Base-by-base conservation (phyloP, 192 early-diverging fungal species). In the Kickxella alabastrina region DNA sequence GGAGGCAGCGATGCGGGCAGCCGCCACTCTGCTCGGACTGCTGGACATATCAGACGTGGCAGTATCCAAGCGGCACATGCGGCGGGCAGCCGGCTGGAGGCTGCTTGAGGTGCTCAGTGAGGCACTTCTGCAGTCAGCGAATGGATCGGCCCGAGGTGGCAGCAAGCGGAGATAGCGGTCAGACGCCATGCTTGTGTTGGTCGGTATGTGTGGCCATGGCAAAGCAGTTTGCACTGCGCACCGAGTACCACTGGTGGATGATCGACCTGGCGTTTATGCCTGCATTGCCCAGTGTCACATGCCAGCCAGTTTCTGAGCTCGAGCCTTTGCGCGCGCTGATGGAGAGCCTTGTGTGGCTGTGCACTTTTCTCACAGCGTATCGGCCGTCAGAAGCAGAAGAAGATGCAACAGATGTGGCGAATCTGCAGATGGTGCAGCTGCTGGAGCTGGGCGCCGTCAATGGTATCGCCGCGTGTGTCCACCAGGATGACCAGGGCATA, bases 331-430 rank as follows among this genome's bases (percentile, higher is more conserved):
- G 66, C 23, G 47, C 52, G 15, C 43, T 23, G 0, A 63, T 75
- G 61, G 72, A 75, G 53, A 54, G 47, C 44, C 44, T 68, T 6
- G 72, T 75, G 39, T 52, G 72, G 40, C 65, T 75, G 22, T 68
- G 65, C 46, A 75, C 66, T 23, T 58, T 53, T 18, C 28, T 68
- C 50, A 43, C 50, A 54, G 32, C 48, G 8, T 15, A 36, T 17
- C 21, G 31, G 8, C 18, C 12, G 7, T 2, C 18, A 10, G 3
- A 4, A 3, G n/a, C 18, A 4, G 15, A 17, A 10, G 18, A 8
- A 9, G 4, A 10, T 9, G 10, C 25, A 10, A 18, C 43, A 24
- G 10, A 14, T 3, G 32, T 26, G 23, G 32, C 50, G n/a, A 32
- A 27, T 37, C 36, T 38, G 43, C 63, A 59, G 19, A 59, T 75